phyloP scores from a whole-genome alignment of 1,284 basidiomycete species.

The Xerocomus tenax region DNA sequence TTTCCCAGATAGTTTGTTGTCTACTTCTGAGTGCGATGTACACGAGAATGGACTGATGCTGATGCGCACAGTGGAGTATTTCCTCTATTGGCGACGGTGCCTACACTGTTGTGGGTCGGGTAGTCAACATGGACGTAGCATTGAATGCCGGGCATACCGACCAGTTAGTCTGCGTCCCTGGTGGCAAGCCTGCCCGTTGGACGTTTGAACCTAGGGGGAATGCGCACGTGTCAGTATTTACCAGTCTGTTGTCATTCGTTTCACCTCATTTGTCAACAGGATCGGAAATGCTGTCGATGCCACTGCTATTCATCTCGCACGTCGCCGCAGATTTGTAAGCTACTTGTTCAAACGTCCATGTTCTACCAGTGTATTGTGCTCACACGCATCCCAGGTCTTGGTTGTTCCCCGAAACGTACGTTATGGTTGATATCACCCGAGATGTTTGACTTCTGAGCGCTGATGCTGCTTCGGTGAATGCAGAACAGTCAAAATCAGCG shows the following conservation, averaged over 20 bases:
- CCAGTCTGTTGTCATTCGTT: background rate
- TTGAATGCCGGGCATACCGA: background rate
- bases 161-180: background rate
- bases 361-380: too few relatives aligned
- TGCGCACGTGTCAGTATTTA: background rate
- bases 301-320: background rate
- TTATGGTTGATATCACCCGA: background rate
- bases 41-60: background rate
- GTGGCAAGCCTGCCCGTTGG: background rate
- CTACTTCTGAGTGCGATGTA: background rate
- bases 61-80: background rate
- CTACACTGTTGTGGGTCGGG: background rate
- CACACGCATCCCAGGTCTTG: background rate
- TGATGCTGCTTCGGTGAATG: background rate
- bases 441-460: background rate
- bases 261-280: background rate
- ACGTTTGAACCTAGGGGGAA: background rate
- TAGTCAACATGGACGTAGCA: background rate
- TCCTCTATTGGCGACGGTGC: background rate
- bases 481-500: background rate
- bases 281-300: background rate
- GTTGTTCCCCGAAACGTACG: background rate
- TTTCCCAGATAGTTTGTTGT: background rate
- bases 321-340: background rate
- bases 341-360: background rate